Evolutionary conservation across 2,329 filamentous ascomycete genomes (phyloP).

Genomic region (Mariannaea sp.): DNA sequence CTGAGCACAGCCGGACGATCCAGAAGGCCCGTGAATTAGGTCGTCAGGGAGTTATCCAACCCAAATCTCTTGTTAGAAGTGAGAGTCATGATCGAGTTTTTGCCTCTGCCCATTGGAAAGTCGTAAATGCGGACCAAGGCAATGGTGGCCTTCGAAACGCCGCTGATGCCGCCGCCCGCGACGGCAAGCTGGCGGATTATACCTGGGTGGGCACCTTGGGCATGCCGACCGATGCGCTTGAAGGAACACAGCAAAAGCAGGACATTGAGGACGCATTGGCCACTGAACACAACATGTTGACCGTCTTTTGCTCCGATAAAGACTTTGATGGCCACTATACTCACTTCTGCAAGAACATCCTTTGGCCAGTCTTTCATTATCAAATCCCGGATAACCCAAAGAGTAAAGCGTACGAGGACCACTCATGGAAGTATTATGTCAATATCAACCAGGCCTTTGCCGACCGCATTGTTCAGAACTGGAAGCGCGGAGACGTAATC

Average conservation of each 20-base stretch:
- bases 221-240: constrained; percentile 88
- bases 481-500: constrained; percentile 90
- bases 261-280: constrained; percentile 84
- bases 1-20: constrained; percentile 66
- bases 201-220: constrained; percentile 93
- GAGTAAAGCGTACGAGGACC: constrained; percentile 97
- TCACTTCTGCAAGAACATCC: constrained; percentile 96
- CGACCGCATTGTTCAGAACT: constrained; percentile 85
- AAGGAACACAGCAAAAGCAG: constrained; percentile 73
- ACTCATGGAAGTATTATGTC: constrained; percentile 95
- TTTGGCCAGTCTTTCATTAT: constrained; percentile 98
- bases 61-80: constrained; percentile 56
- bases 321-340: constrained; percentile 95
- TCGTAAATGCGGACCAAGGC: constrained; percentile 85
- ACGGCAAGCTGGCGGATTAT: constrained; percentile 72
- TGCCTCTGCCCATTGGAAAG: constrained; percentile 78
- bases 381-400: constrained; percentile 97
- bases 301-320: constrained; percentile 85
- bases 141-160: constrained; percentile 93
- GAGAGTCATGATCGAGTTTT: constrained; percentile 72
- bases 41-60: constrained; percentile 62
- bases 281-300: constrained; percentile 79
- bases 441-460: constrained; percentile 93
- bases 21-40: constrained; percentile 63
- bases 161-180: constrained; percentile 74